A percentile compares a stretch with the other conserved stretches of the same genome.
phyloP scores from a whole-genome alignment of 2,329 filamentous ascomycete genomes.

The Fusarium coffeatum region DNA sequence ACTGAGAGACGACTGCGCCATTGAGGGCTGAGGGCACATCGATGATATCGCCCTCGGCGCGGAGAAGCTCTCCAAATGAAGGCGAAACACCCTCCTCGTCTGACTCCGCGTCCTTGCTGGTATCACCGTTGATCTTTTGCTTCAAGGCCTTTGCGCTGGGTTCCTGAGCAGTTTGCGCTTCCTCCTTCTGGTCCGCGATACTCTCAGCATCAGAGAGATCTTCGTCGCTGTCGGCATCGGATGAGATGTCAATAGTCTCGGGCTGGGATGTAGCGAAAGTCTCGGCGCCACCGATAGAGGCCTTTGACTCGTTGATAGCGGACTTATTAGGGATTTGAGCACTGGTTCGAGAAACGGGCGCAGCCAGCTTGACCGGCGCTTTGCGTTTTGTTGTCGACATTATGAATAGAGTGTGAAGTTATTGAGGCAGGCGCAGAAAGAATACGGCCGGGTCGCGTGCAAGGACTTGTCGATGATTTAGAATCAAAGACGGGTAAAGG shows the following conservation, averaged over 20 bases:
- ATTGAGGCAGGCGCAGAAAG: conserved; percentile 19
- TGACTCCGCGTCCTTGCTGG: conserved; percentile 50
- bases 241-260: conserved; percentile 68
- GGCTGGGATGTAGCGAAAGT: conserved; percentile 53
- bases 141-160: conserved; percentile 37
- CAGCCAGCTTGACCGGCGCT: conserved; percentile 66
- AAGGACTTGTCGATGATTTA: conserved; percentile 19
- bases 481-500: background rate
- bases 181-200: conserved; percentile 39
- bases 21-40: conserved; percentile 68
- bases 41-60: conserved; percentile 76
- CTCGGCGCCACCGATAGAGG: conserved; percentile 62
- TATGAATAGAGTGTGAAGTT: conserved; percentile 35
- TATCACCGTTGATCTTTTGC: conserved; percentile 45
- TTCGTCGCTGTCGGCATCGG: conserved; percentile 63
- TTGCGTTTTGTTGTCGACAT: conserved; percentile 74
- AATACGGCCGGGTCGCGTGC: conserved; percentile 30
- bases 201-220: conserved; percentile 61
- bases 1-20: conserved; percentile 51
- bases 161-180: conserved; percentile 20
- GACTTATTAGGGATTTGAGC: conserved; percentile 63
- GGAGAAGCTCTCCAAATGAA: conserved; percentile 88
- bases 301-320: conserved; percentile 68
- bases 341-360: conserved; percentile 65
- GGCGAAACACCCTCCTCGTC: conserved; percentile 67